Evolutionary conservation across 306 rosid genomes (phyloP), one percentile per base, ranked within the genome.

Genomic region (Amphicarpaea edgeworthii): DNA sequence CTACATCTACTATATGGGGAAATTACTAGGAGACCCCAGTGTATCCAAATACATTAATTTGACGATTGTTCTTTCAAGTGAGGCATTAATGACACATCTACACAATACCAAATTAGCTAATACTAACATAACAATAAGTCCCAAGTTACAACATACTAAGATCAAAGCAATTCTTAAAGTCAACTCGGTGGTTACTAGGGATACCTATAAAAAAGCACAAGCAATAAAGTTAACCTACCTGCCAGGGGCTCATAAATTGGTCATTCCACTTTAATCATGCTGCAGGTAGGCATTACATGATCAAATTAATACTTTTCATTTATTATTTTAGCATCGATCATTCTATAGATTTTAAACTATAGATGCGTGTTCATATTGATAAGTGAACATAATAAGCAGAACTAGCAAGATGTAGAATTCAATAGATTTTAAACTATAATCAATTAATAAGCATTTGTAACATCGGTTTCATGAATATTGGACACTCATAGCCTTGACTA

Each of bases 171-270:
- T 49, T 59, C 42, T 32, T 30, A n/a, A 73, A 67, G 83, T 68
- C 80, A 53, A 70, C 40, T 42, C 0, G 70, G 75, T 73, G n/a
- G 75, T 79, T 72, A 72, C 59, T 72, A 42, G 83, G 78, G 68
- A 42, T 51, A 64, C 69, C 63, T 68, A 75, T 51, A 0, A 45
- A 53, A 69, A 69, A 34, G 60, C 8, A 21, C 38, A 75, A 69
- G 81, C 81, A 53, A 43, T 67, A 53, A 77, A 67, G 68, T 51
- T 69, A 53, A 62, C 71, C 55, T 68, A 79, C 67, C 42, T 45
- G 41, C 53, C 65, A 74, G 64, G 67, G 63, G 43, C 70, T 75
- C 76, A 70, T 75, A n/a, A 42, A 74, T 74, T 40, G 30, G 74
- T 61, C 73, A 75, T 61, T 78, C 78, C 53, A 61, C 81, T 68